Conservation (phyloP, 225 moss, liverwort and hornwort species). For the Sphagnum contortum region DNA sequence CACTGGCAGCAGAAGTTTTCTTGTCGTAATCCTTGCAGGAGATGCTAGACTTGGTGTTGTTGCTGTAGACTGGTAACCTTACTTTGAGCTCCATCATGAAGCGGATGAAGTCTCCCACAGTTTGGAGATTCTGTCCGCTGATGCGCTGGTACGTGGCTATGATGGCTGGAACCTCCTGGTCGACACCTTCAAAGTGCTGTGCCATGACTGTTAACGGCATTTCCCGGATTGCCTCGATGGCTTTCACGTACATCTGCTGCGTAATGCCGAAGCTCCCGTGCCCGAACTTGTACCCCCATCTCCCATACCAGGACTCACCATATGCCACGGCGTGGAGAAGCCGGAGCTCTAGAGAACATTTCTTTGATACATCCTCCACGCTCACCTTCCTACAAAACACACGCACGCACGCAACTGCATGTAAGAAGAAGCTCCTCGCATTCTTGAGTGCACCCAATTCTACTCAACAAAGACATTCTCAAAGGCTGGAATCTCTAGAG, state of each 20-base stretch:
- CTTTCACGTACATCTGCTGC: constrained; percentile 97
- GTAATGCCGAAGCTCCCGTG: constrained; percentile 99
- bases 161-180: constrained; percentile 85
- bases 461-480: too few species aligned
- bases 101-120: constrained; percentile 88
- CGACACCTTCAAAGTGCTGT: constrained; percentile 91
- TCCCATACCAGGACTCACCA: constrained; percentile 96
- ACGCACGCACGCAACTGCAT: background rate
- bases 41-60: constrained; percentile 45
- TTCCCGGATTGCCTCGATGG: constrained; percentile 91
- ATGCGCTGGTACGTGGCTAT: constrained; percentile 85
- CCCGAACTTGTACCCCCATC: constrained; percentile 98
- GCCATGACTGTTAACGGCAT: constrained; percentile 93
- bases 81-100: constrained; percentile 99
- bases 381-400: constrained; percentile 76
- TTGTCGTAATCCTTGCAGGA: constrained; percentile 67
- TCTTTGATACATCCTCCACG: constrained; percentile 97
- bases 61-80: constrained; percentile 74
- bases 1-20: constrained; percentile 10
- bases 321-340: constrained; percentile 90
- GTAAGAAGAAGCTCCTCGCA: constrained; percentile 1
- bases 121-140: constrained; percentile 80
- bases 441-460: background rate
- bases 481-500: too few species aligned
- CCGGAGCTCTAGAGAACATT: constrained; percentile 80